Evolutionary conservation across 1,139 yeast genomes (phyloP).

Genomic region (Cylindricascospora bacillispora): DNA sequence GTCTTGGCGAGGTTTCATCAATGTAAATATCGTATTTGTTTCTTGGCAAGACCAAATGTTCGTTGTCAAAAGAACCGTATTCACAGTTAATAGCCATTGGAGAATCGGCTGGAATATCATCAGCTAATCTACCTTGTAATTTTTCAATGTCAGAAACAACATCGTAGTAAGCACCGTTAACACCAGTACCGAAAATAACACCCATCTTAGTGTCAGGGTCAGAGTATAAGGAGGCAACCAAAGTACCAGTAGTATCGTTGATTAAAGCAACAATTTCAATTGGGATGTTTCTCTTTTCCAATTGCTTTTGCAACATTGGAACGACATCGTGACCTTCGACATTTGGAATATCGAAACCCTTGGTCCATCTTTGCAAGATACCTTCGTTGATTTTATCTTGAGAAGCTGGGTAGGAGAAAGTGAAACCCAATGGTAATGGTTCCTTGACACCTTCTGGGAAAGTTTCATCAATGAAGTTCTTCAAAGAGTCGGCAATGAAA

Average conservation of each 20-base stretch:
- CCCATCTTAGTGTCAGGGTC: constrained; percentile 90
- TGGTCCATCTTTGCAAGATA: constrained; percentile 90
- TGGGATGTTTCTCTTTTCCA: constrained; percentile 54
- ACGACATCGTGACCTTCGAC: constrained; percentile 95
- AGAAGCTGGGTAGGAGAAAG: constrained; percentile 87
- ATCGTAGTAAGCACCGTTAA: constrained; percentile 95
- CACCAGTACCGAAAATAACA: constrained; percentile 93
- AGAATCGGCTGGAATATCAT: constrained; percentile 49
- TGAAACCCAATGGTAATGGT: constrained; percentile 74
- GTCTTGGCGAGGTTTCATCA: constrained; percentile 85
- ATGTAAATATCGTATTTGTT: constrained; percentile 73
- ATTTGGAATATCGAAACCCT: constrained; percentile 87
- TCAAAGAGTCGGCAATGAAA: constrained; percentile 75
- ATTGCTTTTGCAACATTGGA: constrained; percentile 72
- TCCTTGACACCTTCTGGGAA: constrained; percentile 45
- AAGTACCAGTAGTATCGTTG: constrained; percentile 95
- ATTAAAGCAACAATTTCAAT: constrained; percentile 82
- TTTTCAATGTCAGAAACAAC: constrained; percentile 64
- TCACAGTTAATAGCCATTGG: constrained; percentile 97
- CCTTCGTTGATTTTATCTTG: constrained; percentile 80
- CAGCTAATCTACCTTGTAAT: constrained; percentile 55
- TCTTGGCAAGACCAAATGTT: constrained; percentile 72
- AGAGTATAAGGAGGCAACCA: constrained; percentile 89
- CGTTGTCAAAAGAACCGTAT: constrained; percentile 95
- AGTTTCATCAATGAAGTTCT: constrained; percentile 45